Evolutionary conservation across 2,329 filamentous ascomycete species (phyloP).

Genomic region (Ascochyta lentis): DNA sequence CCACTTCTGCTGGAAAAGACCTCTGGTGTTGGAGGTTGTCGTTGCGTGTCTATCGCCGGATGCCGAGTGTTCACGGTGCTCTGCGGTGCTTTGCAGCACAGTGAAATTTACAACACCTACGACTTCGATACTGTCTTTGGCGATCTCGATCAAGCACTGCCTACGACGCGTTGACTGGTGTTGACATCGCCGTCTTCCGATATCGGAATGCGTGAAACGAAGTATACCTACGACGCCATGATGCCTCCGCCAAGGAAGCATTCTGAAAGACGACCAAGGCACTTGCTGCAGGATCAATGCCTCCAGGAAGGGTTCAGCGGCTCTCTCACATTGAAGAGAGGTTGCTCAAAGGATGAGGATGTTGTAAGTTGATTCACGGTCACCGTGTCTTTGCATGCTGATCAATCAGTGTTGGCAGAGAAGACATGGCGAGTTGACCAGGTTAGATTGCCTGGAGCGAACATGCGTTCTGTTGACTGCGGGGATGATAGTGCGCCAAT

Average conservation of each 20-base stretch:
- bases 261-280: background rate
- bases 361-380: background rate
- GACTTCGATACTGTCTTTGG: background rate
- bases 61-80: conserved; percentile 29
- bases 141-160: background rate
- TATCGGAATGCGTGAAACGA: background rate
- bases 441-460: background rate
- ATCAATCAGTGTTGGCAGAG: background rate
- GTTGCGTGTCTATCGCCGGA: conserved; percentile 31
- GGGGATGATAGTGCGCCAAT: conserved; percentile 2
- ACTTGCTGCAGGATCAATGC: background rate
- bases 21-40: conserved; percentile 33
- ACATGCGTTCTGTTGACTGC: conserved; percentile 16
- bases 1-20: conserved; percentile 23
- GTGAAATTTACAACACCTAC: background rate
- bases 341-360: background rate
- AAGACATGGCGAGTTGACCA: background rate
- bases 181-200: conserved; percentile 6
- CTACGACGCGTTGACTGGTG: background rate
- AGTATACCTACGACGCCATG: background rate
- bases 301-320: too few species aligned
- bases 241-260: background rate
- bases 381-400: background rate
- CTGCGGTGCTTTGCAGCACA: conserved; percentile 10
- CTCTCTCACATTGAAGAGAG: background rate